Conservation (phyloP, 1,284 basidiomycete species). For the Ceratobasidium sp. region DNA sequence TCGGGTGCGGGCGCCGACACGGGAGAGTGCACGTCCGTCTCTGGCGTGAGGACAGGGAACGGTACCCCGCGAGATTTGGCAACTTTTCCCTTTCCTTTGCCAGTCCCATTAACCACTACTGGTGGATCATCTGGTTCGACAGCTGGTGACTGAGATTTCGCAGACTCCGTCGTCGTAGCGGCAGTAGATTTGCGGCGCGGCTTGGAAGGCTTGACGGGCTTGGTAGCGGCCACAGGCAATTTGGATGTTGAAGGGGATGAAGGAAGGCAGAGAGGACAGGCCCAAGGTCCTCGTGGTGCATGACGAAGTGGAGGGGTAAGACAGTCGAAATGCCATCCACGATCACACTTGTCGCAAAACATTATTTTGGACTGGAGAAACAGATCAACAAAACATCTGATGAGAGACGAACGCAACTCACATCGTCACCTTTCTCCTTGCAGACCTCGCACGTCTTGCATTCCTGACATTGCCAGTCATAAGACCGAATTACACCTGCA, state of each 20-base stretch:
- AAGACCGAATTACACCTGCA: constrained; percentile 71
- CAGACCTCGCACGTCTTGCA: constrained; percentile 97
- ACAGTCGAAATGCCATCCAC: constrained; percentile 95
- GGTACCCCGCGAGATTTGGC: constrained; percentile 36
- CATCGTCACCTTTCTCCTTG: constrained; percentile 87
- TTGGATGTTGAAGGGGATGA: constrained; percentile 23
- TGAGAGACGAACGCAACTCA: constrained; percentile 63
- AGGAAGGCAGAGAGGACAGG: constrained; percentile 73
- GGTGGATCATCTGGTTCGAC: constrained; percentile 1
- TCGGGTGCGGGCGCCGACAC: constrained; percentile 2
- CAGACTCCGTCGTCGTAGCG: not conserved
- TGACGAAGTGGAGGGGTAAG: constrained; percentile 78
- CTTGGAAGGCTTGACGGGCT: constrained; percentile 39
- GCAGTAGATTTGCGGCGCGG: constrained; percentile 25
- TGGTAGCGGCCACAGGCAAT: constrained; percentile 52
- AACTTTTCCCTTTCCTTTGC: constrained; percentile 45
- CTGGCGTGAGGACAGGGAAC: constrained; percentile 35
- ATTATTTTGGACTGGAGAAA: constrained; percentile 78
- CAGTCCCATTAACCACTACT: constrained; percentile 9
- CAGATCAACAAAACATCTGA: constrained; percentile 48
- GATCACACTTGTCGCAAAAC: constrained; percentile 95
- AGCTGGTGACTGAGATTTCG: constrained; percentile 23
- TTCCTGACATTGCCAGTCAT: constrained; percentile 91
- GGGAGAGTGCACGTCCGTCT: constrained; percentile 32
- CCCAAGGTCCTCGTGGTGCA: constrained; percentile 81